A percentile compares a stretch with the other conserved stretches of the same genome.
Evolutionary conservation across 2,329 filamentous ascomycete genomes (phyloP).

Genomic region (Pleochaeta shiraiana): DNA sequence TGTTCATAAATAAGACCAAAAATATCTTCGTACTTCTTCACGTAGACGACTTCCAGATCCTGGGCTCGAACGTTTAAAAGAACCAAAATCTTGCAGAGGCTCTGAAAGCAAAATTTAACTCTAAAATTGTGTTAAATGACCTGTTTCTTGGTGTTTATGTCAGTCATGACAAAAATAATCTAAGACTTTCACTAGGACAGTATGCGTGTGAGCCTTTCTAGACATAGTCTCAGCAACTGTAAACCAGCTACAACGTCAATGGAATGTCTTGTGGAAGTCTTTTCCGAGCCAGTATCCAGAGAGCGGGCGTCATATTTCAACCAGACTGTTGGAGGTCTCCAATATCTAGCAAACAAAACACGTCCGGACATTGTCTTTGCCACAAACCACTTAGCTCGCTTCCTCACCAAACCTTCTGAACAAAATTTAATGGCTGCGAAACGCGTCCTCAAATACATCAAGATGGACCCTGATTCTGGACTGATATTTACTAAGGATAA

Average conservation of each 20-base stretch:
- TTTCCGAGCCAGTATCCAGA: neutral
- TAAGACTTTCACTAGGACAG: neutral
- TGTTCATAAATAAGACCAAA: neutral
- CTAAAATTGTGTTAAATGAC: neutral
- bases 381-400: neutral
- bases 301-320: neutral
- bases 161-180: neutral
- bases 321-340: neutral
- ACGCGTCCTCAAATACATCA: neutral
- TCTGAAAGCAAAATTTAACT: neutral
- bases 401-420: neutral
- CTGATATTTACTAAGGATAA: neutral
- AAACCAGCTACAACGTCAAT: neutral
- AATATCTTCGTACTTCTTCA: neutral
- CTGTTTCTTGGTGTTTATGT: neutral
- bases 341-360: neutral
- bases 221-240: neutral
- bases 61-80: neutral
- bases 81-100: neutral
- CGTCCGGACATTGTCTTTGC: neutral
- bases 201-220: neutral
- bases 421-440: neutral
- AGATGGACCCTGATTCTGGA: neutral
- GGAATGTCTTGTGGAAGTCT: neutral
- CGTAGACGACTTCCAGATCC: neutral